Base-by-base conservation (phyloP, 1,284 basidiomycete species). In the Ganoderma lingzhi region DNA sequence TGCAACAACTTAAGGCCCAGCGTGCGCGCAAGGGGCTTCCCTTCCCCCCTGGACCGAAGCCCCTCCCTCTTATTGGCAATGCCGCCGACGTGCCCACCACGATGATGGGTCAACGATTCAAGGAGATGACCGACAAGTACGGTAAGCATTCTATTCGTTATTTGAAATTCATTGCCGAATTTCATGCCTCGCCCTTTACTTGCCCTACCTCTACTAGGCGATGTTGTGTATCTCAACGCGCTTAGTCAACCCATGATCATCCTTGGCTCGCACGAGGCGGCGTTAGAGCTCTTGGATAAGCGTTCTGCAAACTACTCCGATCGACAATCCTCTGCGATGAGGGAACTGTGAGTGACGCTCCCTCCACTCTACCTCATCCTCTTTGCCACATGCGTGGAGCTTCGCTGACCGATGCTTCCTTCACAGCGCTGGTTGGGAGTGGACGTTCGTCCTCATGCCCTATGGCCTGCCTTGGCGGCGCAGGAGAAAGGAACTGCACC, bases 271-370 rank as follows among this genome's bases (percentile, higher is more conserved):
- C 68, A 68, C 19, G 68, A 70, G 10, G 65, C 55, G 1, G 69
- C 69, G 0, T 56, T 56, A 17, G 71, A 70, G 48, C 51, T 84
- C 23, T 60, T 72, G 10, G 69, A 72, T 17, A 72, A 72, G 64
- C 71, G 69, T 48, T 70, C 71, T 17, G 63, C 71, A 3, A 64
- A 67, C 32, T 70, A 70, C 39, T 72, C 71, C 3, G 67, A 69
- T 61, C 35, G 69, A 48, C 10, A 55, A 2, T 37, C 59, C 6
- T 69, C 69, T 9, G 59, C 69, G 6, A 66, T 72, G 39, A 67
- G 65, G 3, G 59, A 70, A 30, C 37, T 73, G 72, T 73, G 44
- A n/a, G 72, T 68, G 6, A 61, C 37, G 23, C 23, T 23, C 23
- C 23, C 23, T 23, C 23, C 23, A 23, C 23, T 23, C 23, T 23